A percentile compares a stretch with the other conserved stretches of the same genome.
Conservation (phyloP, 2,329 filamentous ascomycete genomes). For the Aspergillus japonicus region DNA sequence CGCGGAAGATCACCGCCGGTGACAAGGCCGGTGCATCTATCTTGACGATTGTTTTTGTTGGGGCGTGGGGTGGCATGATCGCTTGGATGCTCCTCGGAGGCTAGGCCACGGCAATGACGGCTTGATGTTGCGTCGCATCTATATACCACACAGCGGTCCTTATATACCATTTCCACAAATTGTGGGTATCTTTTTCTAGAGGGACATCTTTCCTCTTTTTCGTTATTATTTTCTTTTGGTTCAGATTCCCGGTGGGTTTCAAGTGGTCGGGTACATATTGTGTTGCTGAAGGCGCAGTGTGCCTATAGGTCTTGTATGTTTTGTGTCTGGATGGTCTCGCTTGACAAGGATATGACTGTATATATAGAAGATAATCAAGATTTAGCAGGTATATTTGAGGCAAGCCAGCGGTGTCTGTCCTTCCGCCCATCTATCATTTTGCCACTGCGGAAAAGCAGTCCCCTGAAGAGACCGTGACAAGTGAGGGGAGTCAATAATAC, state of each 20-base stretch:
- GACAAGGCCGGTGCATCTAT: conserved; percentile 42
- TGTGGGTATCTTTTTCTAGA: neutral
- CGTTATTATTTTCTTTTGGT: too few relatives aligned
- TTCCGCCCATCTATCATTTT: too few relatives aligned
- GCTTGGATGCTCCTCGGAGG: conserved; percentile 32
- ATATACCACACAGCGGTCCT: neutral
- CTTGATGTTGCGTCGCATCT: neutral
- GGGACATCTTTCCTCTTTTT: too few relatives aligned
- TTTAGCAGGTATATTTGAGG: neutral
- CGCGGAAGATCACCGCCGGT: conserved; percentile 26
- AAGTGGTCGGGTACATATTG: neutral
- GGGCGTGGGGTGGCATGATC: conserved; percentile 28
- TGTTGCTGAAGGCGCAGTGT: neutral
- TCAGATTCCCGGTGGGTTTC: neutral
- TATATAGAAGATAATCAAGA: neutral
- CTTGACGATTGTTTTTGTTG: conserved; percentile 34
- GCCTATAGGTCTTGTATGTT: neutral
- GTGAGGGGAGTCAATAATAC: too few relatives aligned
- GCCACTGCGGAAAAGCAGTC: too few relatives aligned
- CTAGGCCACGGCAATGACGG: neutral
- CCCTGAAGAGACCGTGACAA: too few relatives aligned
- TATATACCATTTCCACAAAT: neutral
- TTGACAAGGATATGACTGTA: neutral
- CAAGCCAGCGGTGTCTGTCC: neutral
- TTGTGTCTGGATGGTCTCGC: neutral